phyloP scores from a whole-genome alignment of 768 basidiomycete species.

The Hemileccinum impolitum region DNA sequence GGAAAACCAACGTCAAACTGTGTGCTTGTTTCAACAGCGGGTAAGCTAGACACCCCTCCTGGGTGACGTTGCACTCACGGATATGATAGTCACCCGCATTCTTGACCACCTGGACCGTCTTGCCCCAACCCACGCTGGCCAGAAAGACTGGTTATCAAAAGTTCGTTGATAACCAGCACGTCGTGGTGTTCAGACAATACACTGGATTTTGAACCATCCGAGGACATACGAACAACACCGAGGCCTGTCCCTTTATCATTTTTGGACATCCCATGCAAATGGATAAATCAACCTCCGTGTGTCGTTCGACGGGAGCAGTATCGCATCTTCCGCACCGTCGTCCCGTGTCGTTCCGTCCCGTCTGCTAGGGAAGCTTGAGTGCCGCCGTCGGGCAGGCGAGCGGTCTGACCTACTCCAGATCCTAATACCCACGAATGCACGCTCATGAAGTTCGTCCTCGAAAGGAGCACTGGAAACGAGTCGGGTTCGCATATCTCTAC shows the following conservation, averaged over 20 bases:
- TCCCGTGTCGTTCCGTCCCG: slow-evolving; percentile 11
- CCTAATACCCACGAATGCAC: slow-evolving; percentile 36
- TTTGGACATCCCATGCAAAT: slow-evolving; percentile 6
- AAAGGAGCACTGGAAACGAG: slow-evolving; percentile 10
- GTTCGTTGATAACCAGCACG: slow-evolving; percentile 10
- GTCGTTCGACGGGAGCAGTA: slow-evolving; percentile 12
- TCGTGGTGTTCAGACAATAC: slow-evolving; percentile 12
- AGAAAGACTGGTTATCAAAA: slow-evolving; percentile 1
- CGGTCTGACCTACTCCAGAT: slow-evolving; percentile 14
- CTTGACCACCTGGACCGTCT: slow-evolving; percentile 3
- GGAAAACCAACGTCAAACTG: slow-evolving; percentile 7
- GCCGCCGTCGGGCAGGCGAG: slow-evolving; percentile 19
- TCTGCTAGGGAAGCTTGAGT: slow-evolving; percentile 14
- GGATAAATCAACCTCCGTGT: slow-evolving; percentile 7
- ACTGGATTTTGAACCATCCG: slow-evolving; percentile 11
- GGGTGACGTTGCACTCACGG: slow-evolving; percentile 2
- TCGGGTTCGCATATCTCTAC: slow-evolving; percentile 16
- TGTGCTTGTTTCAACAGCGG: slow-evolving; percentile 19
- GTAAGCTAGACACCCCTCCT: slow-evolving; percentile 6
- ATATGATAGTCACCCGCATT: slow-evolving; percentile 5
- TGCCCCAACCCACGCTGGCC: slow-evolving; percentile 15
- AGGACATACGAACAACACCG: slow-evolving; percentile 7
- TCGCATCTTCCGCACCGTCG: background rate
- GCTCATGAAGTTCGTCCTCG: slow-evolving; percentile 49
- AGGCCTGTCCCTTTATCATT: slow-evolving; percentile 12